Evolutionary conservation across 208 protist genomes (phyloP).

Genomic region (Sergeia podlipaevii): DNA sequence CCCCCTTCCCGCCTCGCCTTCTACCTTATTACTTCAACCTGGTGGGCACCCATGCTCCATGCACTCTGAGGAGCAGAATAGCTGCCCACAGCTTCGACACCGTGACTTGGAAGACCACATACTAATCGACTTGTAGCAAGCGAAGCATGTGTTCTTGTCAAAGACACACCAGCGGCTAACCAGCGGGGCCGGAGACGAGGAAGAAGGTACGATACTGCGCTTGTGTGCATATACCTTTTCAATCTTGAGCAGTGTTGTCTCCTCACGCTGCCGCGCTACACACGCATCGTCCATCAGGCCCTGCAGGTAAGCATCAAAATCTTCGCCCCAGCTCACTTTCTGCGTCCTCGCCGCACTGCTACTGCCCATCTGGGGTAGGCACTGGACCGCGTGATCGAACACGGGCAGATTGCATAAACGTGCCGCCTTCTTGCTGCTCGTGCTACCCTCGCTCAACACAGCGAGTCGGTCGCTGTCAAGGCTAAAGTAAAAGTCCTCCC

Average conservation of each 20-base stretch:
- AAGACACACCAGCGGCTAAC: constrained; percentile 33
- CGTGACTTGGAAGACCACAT: neutral
- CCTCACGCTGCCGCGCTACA: neutral
- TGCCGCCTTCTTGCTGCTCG: neutral
- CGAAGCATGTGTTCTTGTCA: constrained; percentile 35
- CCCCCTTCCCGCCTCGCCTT: too few species aligned
- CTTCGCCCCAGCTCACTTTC: constrained; percentile 30
- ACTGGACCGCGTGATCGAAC: neutral
- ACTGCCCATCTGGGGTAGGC: neutral
- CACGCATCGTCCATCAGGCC: constrained; percentile 35
- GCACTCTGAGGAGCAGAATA: constrained; percentile 3
- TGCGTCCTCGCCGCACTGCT: neutral
- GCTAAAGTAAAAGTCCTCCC: constrained; percentile 57
- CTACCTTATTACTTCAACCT: too few species aligned
- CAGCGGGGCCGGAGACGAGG: neutral
- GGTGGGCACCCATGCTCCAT: too few species aligned
- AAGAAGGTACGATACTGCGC: constrained; percentile 9
- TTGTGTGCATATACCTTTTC: constrained; percentile 7
- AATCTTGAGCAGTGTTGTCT: too few species aligned
- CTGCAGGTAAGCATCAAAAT: constrained; percentile 55
- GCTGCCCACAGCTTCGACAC: neutral
- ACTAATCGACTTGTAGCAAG: constrained; percentile 29
- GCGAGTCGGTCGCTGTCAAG: constrained; percentile 32
- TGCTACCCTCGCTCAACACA: constrained; percentile 25
- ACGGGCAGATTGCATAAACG: neutral